Evolutionary conservation across 2,329 filamentous ascomycete species (phyloP).

Genomic region (Ascosphaera pollenicola): DNA sequence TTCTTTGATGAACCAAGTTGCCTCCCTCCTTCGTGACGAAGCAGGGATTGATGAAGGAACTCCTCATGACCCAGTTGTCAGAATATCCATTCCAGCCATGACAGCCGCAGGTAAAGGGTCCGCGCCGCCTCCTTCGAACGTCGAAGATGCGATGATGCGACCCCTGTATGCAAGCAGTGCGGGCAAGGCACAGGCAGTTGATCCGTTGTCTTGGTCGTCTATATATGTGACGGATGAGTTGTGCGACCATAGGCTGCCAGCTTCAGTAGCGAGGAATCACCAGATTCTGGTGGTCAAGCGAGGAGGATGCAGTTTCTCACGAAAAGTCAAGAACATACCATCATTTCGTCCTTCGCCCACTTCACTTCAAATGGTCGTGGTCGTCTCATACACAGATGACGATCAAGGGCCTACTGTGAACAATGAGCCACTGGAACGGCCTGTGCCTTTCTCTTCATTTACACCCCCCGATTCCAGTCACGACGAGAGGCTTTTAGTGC

Average conservation of each 20-base stretch:
- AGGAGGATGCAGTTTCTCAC: constrained; percentile 63
- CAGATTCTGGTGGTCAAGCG: constrained; percentile 65
- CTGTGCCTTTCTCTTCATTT: neutral
- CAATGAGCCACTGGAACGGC: neutral
- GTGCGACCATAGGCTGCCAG: constrained; percentile 30
- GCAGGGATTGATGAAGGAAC: constrained; percentile 1
- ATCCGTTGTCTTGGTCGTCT: constrained; percentile 41
- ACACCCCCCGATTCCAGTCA: constrained; percentile 5
- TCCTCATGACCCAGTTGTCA: constrained; percentile 11
- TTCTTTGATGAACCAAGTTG: constrained; percentile 28
- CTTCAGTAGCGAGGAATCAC: constrained; percentile 30
- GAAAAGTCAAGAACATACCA: constrained; percentile 72
- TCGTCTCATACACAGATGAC: constrained; percentile 21
- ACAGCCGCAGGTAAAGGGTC: constrained; percentile 32
- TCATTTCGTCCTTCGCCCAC: constrained; percentile 38
- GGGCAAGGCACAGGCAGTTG: constrained; percentile 18
- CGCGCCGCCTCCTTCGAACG: constrained; percentile 42
- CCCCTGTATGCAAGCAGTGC: constrained; percentile 13
- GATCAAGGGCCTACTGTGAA: constrained; percentile 11
- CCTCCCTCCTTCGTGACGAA: constrained; percentile 26
- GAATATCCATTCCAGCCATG: constrained; percentile 25
- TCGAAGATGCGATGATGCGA: constrained; percentile 28
- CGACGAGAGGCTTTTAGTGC: constrained; percentile 23
- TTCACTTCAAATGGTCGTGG: constrained; percentile 50
- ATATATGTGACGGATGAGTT: constrained; percentile 56